phyloP scores from a whole-genome alignment of 2,329 filamentous ascomycete genomes.

The Alternaria ethzedia region DNA sequence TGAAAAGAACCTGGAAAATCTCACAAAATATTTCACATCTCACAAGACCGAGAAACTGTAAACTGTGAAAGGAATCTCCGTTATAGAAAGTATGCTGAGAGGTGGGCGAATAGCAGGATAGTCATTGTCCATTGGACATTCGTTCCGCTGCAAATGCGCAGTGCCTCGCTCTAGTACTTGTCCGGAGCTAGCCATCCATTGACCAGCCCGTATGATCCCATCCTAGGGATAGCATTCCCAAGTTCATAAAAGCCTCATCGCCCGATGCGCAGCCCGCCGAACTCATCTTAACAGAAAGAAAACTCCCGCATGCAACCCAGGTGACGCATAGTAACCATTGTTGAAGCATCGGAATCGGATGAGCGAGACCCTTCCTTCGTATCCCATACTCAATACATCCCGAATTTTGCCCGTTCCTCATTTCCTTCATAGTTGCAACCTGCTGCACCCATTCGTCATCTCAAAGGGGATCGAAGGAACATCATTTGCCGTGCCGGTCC shows the following conservation, averaged over 20 bases:
- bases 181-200: conserved; percentile 24
- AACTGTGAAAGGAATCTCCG: conserved; percentile 4
- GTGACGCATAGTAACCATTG: conserved; percentile 36
- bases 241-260: conserved; percentile 16
- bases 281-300: conserved; percentile 35
- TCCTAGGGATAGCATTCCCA: conserved; percentile 3
- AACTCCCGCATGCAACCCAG: conserved; percentile 48
- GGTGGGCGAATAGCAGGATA: conserved; percentile 32
- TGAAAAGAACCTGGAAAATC: background rate
- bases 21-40: background rate
- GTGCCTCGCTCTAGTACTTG: conserved; percentile 26
- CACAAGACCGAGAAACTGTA: background rate
- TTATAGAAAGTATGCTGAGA: conserved; percentile 21
- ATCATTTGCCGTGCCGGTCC: conserved; percentile 43
- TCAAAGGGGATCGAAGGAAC: conserved; percentile 39
- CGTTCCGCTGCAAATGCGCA: conserved; percentile 10
- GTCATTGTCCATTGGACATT: conserved; percentile 24
- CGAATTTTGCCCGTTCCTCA: conserved; percentile 41
- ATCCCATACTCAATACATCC: conserved; percentile 32
- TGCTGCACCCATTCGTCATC: conserved; percentile 34
- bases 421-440: conserved; percentile 36
- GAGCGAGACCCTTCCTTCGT: conserved; percentile 36
- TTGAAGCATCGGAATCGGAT: conserved; percentile 29
- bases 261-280: conserved; percentile 30
- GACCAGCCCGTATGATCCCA: conserved; percentile 16